A percentile compares a stretch with the other conserved stretches of the same genome.
Conservation (phyloP, 2,329 filamentous ascomycete genomes). For the Penicillium sumatraense region DNA sequence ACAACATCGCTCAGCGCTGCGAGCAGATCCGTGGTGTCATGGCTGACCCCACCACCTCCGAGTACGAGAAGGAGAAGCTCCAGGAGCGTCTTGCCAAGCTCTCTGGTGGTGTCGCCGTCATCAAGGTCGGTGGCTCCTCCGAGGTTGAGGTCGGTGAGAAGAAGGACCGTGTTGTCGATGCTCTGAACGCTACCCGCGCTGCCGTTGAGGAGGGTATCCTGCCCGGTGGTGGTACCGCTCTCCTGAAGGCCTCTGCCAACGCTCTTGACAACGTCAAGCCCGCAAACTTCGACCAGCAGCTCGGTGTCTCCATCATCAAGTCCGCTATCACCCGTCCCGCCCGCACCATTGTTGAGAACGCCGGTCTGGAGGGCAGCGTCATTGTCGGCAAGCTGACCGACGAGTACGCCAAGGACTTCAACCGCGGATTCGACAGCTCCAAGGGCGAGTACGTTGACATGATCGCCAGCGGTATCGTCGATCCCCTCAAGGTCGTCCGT, state of each 20-base stretch:
- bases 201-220: slow-evolving; percentile 99
- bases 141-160: slow-evolving; percentile 99
- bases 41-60: slow-evolving; percentile 87
- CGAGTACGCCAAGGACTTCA: slow-evolving; percentile 89
- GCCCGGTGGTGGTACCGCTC: slow-evolving; percentile 94
- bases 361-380: slow-evolving; percentile 91
- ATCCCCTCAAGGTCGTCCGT: slow-evolving; percentile 98
- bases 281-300: slow-evolving; percentile 98
- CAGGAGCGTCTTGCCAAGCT: slow-evolving; percentile 99
- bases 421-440: slow-evolving; percentile 95
- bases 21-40: slow-evolving; percentile 99
- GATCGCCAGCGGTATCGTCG: slow-evolving; percentile 95
- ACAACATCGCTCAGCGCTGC: slow-evolving; percentile 89
- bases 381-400: slow-evolving; percentile 98
- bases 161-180: slow-evolving; percentile 99
- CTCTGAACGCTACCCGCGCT: slow-evolving; percentile 94
- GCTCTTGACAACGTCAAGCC: slow-evolving; percentile 82
- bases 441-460: slow-evolving; percentile 99
- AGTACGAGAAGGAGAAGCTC: slow-evolving; percentile 99
- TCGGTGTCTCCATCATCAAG: slow-evolving; percentile 97
- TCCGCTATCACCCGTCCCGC: slow-evolving; percentile 96
- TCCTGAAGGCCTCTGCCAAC: slow-evolving; percentile 95
- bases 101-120: slow-evolving; percentile 97
- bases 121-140: slow-evolving; percentile 96
- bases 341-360: slow-evolving; percentile 96